These are phyloP conservation scores for Pyrenopolyporus hunteri DNA, from an alignment of 495 filamentous ascomycete genomes.

Conservation along the genomic window DNA sequence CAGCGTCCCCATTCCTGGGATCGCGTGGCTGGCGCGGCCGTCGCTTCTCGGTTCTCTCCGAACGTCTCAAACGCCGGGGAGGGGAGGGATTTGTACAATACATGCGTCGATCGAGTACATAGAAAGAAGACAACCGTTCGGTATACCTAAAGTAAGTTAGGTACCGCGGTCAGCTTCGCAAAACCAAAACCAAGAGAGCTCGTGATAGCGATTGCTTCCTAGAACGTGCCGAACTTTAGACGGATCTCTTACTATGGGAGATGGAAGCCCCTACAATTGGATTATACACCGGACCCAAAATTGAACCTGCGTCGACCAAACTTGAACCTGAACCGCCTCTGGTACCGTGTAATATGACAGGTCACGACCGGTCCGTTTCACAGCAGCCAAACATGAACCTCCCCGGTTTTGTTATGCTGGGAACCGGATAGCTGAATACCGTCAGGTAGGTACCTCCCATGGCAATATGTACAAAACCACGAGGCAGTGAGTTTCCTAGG, in stretches of 20 bases:
- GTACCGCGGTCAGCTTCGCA: too few species aligned
- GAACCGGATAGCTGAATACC: constrained; percentile 23
- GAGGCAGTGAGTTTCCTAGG: background rate
- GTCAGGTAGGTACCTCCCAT: constrained; percentile 1
- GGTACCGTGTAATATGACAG: constrained; percentile 23
- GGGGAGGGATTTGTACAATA: constrained; percentile 9
- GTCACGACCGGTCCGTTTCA: constrained; percentile 26
- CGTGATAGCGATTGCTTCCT: background rate
- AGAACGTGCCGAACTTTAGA: background rate
- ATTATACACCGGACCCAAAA: background rate
- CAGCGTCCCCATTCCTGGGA: constrained; percentile 35
- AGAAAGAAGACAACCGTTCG: background rate
- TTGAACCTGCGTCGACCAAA: background rate
- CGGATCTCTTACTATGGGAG: too few species aligned
- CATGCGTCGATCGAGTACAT: constrained; percentile 25
- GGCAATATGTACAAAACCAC: too few species aligned
- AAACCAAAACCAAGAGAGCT: background rate
- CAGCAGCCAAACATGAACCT: constrained; percentile 21
- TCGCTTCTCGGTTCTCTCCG: constrained; percentile 36
- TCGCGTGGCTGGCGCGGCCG: constrained; percentile 35
- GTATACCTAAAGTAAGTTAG: background rate
- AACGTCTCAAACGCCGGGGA: constrained; percentile 19
- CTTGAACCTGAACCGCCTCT: background rate
- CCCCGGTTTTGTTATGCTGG: constrained; percentile 32
- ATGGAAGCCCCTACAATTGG: too few species aligned